Evolutionary conservation across 1,284 basidiomycete species (phyloP), one percentile per base, ranked within the genome.

Genomic region (Lignosus rhinocerotis): DNA sequence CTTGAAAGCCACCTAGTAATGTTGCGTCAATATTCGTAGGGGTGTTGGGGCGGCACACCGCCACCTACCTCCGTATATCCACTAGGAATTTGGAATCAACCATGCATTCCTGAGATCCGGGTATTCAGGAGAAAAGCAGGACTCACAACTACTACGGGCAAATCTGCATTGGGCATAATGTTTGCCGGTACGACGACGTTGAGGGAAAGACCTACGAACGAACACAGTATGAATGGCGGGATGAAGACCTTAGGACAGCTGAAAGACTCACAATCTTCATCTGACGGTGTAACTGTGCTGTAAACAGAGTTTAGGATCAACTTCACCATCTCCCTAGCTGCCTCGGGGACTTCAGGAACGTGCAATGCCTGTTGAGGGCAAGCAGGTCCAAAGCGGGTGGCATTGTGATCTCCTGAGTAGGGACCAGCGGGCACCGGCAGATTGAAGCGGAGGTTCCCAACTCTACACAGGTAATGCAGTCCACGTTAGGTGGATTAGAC

Each of bases 1-100:
- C 54, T 53, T 72, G 69, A 42, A 74, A 73, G 6, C 71, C 72
- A 32, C 70, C 70, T 70, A 33, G 11, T 16, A 43, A 21, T 34
- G 21, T 56, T 11, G 58, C 41, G 30, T 30, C 31, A 41, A 42
- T 32, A 25, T 11, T 19, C 41, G 41, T 42, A 17, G 25, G 16
- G 6, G 43, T 21, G 6, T 8, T 7, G 30, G 8, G 21, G 2
- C 19, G 36, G 11, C 16, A 3, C 36, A 38, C 16, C 30, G 4
- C 11, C 3, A 44, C 46, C 16, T 65, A 82, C 76, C 83, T 65
- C 82, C 83, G 53, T 74, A 82, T 36, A 85, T 80, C 80, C 81
- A 84, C 81, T 84, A 54, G 7, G n/a, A n/a, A 10, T 14, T 25
- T 14, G 21, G 10, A 41, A 36, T 16, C 25, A 36, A 39, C 8